Evolutionary conservation across 2,329 filamentous ascomycete genomes (phyloP), one percentile per base, ranked within the genome.

Genomic region (Fusarium praegraminearum): DNA sequence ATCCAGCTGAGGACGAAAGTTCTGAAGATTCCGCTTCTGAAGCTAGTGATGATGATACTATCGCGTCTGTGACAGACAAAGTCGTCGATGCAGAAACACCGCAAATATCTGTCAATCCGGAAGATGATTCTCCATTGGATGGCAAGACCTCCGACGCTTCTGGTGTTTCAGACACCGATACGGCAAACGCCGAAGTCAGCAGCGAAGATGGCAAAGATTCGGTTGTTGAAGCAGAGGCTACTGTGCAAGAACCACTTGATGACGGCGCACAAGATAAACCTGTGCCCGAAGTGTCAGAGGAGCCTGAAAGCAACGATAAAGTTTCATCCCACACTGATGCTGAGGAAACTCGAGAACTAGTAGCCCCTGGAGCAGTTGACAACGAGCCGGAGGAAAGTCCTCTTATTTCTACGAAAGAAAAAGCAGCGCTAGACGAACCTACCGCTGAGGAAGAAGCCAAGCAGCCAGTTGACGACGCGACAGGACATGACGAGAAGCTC

Each of bases 151-250:
- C 57, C 24, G 16, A 41, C 15, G 35, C 56, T 40, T 45, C 57
- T 10, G 53, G 60, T 35, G 24, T 45, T 22, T 60, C 53, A 8
- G 46, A 57, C 36, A 32, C 36, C 18, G 60, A 58, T 20, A 59
- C 65, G 54, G 33, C 47, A 24, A 68, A 67, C 18, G 41, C 43
- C 22, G 47, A 60, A 35, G 61, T 26, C 26, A 55, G 65, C 7
- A 58, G 28, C 26, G 53, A 70, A 22, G 46, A 57, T 6, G 51
- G 20, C 18, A 46, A 69, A 28, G 38, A 12, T 20, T 15, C 51
- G 24, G 56, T 44, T n/a, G 28, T 47, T 10, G 56, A 57, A 24
- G 24, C 7, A 26, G 57, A 68, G 45, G 26, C 22, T 30, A 36
- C 36, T 56, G 20, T 20, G 8, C 54, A 62, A 12, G 59, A 72